phyloP scores from a whole-genome alignment of 2,329 filamentous ascomycete genomes.

The Cordyceps pruinosa region DNA sequence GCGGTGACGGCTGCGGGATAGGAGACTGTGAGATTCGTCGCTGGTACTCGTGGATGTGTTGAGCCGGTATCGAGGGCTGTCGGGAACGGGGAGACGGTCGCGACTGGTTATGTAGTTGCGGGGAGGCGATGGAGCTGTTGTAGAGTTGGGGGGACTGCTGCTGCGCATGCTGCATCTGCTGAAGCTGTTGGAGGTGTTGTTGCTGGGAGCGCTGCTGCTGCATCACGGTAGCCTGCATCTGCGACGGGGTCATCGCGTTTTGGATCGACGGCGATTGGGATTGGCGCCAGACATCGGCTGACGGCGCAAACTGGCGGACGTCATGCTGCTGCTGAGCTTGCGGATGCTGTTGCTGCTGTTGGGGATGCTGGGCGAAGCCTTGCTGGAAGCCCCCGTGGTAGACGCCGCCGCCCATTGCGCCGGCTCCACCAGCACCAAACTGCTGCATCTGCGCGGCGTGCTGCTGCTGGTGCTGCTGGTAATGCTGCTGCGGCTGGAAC shows the following conservation, averaged over 20 bases:
- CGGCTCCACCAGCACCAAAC: not conserved
- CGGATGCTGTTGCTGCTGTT: not conserved
- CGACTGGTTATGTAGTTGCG: constrained; percentile 17
- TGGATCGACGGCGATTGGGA: constrained; percentile 7
- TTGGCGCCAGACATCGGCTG: constrained; percentile 9
- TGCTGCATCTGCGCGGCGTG: constrained; percentile 11
- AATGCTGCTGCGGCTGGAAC: constrained; percentile 16
- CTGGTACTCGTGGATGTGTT: constrained; percentile 15
- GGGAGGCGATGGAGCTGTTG: constrained; percentile 2
- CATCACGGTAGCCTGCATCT: constrained; percentile 11
- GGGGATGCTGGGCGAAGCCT: not conserved
- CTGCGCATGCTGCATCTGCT: constrained; percentile 24
- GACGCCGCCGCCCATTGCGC: not conserved
- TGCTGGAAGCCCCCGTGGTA: not conserved
- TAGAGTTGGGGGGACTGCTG: constrained; percentile 17
- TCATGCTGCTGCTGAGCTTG: constrained; percentile 1
- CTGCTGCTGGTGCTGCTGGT: constrained; percentile 9
- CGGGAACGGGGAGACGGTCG: constrained; percentile 14
- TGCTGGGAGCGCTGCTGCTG: constrained; percentile 19
- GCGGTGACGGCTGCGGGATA: constrained; percentile 12
- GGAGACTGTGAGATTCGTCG: constrained; percentile 9
- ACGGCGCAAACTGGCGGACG: not conserved
- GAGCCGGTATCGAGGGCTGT: constrained; percentile 9
- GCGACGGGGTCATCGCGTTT: constrained; percentile 21
- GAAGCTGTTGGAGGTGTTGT: constrained; percentile 23